Evolutionary conservation across 163 green algal genomes (phyloP).

Genomic region (Prototheca wickerhamii): DNA sequence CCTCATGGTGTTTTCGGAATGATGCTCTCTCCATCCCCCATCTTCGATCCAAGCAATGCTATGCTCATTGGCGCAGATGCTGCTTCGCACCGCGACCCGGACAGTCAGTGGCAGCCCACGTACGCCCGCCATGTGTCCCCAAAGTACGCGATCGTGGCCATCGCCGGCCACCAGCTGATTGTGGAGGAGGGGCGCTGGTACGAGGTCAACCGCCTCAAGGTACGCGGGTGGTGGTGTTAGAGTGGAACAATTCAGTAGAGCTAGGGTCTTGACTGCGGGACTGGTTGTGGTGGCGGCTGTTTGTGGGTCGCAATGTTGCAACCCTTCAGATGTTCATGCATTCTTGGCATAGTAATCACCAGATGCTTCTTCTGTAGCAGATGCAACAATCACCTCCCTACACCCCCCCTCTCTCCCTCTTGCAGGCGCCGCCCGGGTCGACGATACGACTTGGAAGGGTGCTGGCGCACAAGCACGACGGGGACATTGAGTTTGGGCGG

Average conservation of each 20-base stretch:
- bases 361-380: not conserved
- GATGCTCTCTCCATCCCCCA: too few relatives aligned
- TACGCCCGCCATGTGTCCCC: conserved; percentile 5
- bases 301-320: not conserved
- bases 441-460: conserved; percentile 86
- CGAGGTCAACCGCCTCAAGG: conserved; percentile 75
- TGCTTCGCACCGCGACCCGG: too few relatives aligned
- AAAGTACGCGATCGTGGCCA: conserved; percentile 45
- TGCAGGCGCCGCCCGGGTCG: conserved; percentile 61
- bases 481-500: conserved; percentile 66
- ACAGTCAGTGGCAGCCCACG: conserved; percentile 14
- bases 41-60: too few relatives aligned
- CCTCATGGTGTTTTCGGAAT: too few relatives aligned
- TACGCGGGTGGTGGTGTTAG: conserved; percentile 12
- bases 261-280: not conserved
- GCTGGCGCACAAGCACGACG: conserved; percentile 73
- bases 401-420: not conserved
- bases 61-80: too few relatives aligned
- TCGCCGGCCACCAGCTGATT: conserved; percentile 84
- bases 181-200: conserved; percentile 90
- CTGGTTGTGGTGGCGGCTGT: not conserved
- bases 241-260: not conserved
- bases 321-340: too few relatives aligned
- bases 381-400: not conserved
- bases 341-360: not conserved